A percentile compares a stretch with the other conserved stretches of the same genome.
Conservation (phyloP, 2,329 filamentous ascomycete species). For the Allantophomopsis lycopodina region DNA sequence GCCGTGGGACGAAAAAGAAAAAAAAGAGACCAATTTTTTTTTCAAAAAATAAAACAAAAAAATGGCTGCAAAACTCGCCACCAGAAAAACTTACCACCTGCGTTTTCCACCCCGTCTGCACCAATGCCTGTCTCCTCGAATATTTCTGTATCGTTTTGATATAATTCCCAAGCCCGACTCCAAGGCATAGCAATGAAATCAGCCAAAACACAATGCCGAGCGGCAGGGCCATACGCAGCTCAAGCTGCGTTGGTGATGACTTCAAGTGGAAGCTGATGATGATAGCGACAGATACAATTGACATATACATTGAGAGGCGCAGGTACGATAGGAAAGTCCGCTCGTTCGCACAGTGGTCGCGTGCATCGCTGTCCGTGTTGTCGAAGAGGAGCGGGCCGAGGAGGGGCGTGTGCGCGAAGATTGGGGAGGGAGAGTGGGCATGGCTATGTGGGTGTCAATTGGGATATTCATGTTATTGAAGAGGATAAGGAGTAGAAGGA, state of each 20-base stretch:
- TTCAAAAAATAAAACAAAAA: neutral
- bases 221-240: conserved; percentile 66
- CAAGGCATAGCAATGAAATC: conserved; percentile 63
- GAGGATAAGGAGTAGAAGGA: too few species aligned
- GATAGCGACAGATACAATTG: conserved; percentile 79
- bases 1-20: neutral
- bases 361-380: conserved; percentile 49
- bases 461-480: too few species aligned
- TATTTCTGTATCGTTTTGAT: conserved; percentile 73
- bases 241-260: conserved; percentile 50
- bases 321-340: conserved; percentile 77
- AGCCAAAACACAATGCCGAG: conserved; percentile 83
- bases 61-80: neutral
- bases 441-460: too few species aligned
- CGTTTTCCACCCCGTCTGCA: conserved; percentile 90
- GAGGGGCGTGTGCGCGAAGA: conserved; percentile 7
- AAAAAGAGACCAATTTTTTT: neutral
- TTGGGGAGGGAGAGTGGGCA: too few species aligned
- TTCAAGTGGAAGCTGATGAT: conserved; percentile 89
- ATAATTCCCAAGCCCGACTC: conserved; percentile 74
- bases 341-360: conserved; percentile 40
- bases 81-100: conserved; percentile 45
- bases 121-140: conserved; percentile 62
- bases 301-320: conserved; percentile 78
- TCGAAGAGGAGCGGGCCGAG: conserved; percentile 49